These are phyloP conservation scores for Aspergillus persii DNA, from an alignment of 2,329 filamentous ascomycete genomes.

Conservation along the genomic window DNA sequence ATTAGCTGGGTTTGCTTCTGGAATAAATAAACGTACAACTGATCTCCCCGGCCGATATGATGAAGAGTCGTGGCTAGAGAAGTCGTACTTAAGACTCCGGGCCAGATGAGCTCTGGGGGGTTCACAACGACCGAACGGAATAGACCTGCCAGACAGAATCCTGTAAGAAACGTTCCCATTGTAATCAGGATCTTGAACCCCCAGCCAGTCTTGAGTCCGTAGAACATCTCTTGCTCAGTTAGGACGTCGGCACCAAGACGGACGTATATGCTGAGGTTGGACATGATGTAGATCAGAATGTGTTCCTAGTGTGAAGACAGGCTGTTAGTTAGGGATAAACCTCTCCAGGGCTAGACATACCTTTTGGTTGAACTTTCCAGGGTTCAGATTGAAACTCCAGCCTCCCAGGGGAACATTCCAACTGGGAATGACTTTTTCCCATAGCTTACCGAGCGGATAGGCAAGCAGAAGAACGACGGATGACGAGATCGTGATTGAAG, in stretches of 20 bases:
- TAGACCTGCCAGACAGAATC: constrained; percentile 58
- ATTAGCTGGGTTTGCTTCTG: neutral
- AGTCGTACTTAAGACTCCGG: constrained; percentile 52
- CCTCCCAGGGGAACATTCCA: constrained; percentile 18
- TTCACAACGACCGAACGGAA: constrained; percentile 57
- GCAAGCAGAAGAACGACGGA: constrained; percentile 21
- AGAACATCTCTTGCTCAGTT: constrained; percentile 29
- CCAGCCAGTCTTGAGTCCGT: constrained; percentile 25
- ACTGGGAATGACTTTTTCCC: constrained; percentile 24
- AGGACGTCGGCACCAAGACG: constrained; percentile 27
- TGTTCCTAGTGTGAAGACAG: constrained; percentile 18
- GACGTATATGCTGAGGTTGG: constrained; percentile 28
- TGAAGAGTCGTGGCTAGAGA: constrained; percentile 70
- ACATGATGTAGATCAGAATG: constrained; percentile 28
- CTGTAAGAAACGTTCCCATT: constrained; percentile 65
- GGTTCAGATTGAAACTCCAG: constrained; percentile 24
- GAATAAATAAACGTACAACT: neutral
- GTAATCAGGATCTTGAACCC: constrained; percentile 47
- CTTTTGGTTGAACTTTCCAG: constrained; percentile 32
- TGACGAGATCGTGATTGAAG: constrained; percentile 25
- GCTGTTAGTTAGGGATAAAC: too few species aligned
- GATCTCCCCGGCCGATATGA: constrained; percentile 49
- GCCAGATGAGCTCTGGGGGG: constrained; percentile 62
- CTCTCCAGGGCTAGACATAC: constrained; percentile 5
- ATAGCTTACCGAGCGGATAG: constrained; percentile 21